phyloP scores from a whole-genome alignment of 257 asterid genomes.

The Eucommia ulmoides region DNA sequence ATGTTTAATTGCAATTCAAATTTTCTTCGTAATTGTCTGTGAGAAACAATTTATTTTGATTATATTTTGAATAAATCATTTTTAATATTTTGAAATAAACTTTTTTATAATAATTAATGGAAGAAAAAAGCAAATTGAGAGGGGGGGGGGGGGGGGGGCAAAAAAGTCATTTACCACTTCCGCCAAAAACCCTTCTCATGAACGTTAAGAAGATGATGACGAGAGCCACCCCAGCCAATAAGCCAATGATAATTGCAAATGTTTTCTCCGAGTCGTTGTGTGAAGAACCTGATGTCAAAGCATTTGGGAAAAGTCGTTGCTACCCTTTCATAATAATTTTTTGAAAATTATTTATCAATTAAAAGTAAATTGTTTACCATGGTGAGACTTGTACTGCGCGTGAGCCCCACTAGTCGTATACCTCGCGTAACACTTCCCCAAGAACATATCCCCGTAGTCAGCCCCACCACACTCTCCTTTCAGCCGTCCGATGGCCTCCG shows the following conservation, averaged over 20 bases:
- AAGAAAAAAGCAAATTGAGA: neutral
- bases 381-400: conserved; percentile 28
- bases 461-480: conserved; percentile 89
- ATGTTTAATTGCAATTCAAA: too few relatives aligned
- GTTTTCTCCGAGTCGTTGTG: conserved; percentile 75
- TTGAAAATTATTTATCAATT: too few relatives aligned
- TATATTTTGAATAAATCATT: too few relatives aligned
- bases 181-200: conserved; percentile 40
- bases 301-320: neutral
- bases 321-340: too few relatives aligned
- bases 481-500: conserved; percentile 70
- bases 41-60: too few relatives aligned
- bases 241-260: conserved; percentile 73
- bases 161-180: conserved; percentile 28
- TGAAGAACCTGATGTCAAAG: conserved; percentile 19
- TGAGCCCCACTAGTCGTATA: conserved; percentile 61
- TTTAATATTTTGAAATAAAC: too few relatives aligned
- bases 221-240: conserved; percentile 72
- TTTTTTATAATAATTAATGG: too few relatives aligned
- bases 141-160: neutral
- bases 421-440: conserved; percentile 89
- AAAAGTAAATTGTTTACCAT: conserved; percentile 28
- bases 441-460: conserved; percentile 75
- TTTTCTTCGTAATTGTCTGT: neutral
- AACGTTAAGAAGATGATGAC: conserved; percentile 73